phyloP scores from a whole-genome alignment of 768 basidiomycete genomes.

The Gautieria morchelliformis region DNA sequence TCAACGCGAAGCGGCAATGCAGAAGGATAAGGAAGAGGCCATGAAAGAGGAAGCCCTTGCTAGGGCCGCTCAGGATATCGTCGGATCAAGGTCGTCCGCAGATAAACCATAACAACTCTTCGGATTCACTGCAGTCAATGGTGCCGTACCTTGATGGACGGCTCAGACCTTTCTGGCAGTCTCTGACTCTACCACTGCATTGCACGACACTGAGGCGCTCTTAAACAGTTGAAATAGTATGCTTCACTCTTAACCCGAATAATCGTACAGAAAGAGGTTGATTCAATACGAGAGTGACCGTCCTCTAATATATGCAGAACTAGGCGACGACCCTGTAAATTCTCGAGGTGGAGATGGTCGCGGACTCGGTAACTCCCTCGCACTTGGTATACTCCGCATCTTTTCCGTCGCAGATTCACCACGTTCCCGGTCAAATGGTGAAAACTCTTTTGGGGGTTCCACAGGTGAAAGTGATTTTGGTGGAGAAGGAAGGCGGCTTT shows the following conservation, averaged over 20 bases:
- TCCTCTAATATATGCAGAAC: background rate
- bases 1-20: slow-evolving; percentile 1
- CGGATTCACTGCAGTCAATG: background rate
- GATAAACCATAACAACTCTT: background rate
- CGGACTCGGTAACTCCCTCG: background rate
- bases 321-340: background rate
- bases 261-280: background rate
- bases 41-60: slow-evolving; percentile 5
- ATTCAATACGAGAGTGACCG: background rate
- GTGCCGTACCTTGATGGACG: no score
- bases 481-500: background rate
- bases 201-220: background rate
- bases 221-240: background rate
- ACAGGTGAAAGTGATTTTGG: background rate
- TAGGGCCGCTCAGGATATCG: background rate
- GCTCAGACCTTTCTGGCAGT: no score
- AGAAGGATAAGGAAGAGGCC: slow-evolving; percentile 2
- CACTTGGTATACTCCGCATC: background rate
- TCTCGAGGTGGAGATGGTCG: background rate
- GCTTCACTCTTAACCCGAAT: background rate
- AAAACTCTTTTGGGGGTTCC: background rate
- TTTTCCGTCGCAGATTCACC: background rate
- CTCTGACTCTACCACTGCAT: no score
- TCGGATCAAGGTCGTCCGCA: background rate
- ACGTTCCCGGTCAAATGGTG: background rate